Base-by-base conservation (phyloP, 768 basidiomycete species). In the Pulveroboletus sp. region DNA sequence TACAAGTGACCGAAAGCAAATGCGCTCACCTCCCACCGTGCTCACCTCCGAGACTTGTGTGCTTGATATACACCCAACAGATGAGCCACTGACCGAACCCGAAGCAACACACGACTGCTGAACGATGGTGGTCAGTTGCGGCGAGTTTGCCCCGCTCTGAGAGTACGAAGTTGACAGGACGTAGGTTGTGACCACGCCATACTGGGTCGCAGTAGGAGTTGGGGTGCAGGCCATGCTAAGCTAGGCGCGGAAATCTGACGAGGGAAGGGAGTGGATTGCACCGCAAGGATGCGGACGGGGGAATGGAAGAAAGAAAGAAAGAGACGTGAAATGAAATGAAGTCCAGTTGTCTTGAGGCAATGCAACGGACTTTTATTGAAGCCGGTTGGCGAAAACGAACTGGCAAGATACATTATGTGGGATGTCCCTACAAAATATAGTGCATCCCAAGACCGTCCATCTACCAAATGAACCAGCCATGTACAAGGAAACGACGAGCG, bases 201-300 rank as follows among this genome's bases (percentile, higher is more conserved):
- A 77, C 38, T 63, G 62, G 6, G 77, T 78, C 55, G 65, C 64
- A 7, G 76, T 78, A 40, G 78, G 71, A 43, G 68, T 63, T 19
- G 74, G 62, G 31, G 62, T 62, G 56, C 78, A 80, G 46, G 76
- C 61, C 62, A 69, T 68, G 50, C 24, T 32, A 30, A 29, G 40
- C 17, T 7, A 29, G 47, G 47, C 19, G 9, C n/a, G 8, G 27
- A 19, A 10, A 13, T 5, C 9, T 9, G 12, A 17, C 13, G 27
- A 32, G 22, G 24, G n/a, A 19, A 17, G 36, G 9, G 24, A 17
- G 22, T 10, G 37, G 31, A 36, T 11, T 12, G 5, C 12, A 13
- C 30, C 17, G 29, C 14, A 29, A 26, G 1, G 17, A 19, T 11
- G 11, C 6, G 5, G 9, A 22, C 13, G n/a, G 19, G 14, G 32